phyloP scores from a whole-genome alignment of 345 rosid genomes.

The Eucalyptus rudis region DNA sequence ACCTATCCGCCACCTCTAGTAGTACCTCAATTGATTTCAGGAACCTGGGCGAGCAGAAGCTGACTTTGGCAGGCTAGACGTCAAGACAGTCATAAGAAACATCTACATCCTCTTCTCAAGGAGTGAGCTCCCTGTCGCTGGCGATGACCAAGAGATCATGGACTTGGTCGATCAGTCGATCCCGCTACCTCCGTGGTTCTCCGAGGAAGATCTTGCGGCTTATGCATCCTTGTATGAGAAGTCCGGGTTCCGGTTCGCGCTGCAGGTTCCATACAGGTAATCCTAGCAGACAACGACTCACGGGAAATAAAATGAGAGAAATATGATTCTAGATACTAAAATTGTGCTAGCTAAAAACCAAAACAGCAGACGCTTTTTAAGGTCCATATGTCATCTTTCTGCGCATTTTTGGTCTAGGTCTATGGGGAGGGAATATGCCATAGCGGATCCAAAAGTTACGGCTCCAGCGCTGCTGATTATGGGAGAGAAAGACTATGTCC shows the following conservation, averaged over 20 bases:
- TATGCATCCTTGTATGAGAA: conserved; percentile 31
- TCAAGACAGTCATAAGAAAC: conserved; percentile 25
- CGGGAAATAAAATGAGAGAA: neutral
- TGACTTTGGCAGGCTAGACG: conserved; percentile 26
- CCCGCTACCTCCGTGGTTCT: conserved; percentile 32
- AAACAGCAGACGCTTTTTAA: neutral
- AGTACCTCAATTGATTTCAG: neutral
- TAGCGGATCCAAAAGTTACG: conserved; percentile 5
- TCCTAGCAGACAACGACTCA: neutral
- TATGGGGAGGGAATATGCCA: neutral
- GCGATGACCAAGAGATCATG: conserved; percentile 33
- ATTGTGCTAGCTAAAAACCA: neutral
- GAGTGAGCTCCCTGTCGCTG: conserved; percentile 14
- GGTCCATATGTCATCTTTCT: neutral
- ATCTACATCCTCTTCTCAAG: conserved; percentile 33
- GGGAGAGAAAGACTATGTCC: conserved; percentile 22
- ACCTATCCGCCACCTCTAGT: neutral
- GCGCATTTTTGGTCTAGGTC: neutral
- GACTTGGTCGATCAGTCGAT: conserved; percentile 32
- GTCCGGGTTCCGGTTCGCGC: conserved; percentile 21
- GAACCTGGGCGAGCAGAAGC: conserved; percentile 38
- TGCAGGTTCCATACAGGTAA: conserved; percentile 41
- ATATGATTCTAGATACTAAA: neutral
- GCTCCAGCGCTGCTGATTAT: conserved; percentile 15
- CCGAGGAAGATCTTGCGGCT: conserved; percentile 26